These are phyloP conservation scores for Globisporangium radiosum DNA, from an alignment of 352 stramenopile species.

Conservation along the genomic window DNA sequence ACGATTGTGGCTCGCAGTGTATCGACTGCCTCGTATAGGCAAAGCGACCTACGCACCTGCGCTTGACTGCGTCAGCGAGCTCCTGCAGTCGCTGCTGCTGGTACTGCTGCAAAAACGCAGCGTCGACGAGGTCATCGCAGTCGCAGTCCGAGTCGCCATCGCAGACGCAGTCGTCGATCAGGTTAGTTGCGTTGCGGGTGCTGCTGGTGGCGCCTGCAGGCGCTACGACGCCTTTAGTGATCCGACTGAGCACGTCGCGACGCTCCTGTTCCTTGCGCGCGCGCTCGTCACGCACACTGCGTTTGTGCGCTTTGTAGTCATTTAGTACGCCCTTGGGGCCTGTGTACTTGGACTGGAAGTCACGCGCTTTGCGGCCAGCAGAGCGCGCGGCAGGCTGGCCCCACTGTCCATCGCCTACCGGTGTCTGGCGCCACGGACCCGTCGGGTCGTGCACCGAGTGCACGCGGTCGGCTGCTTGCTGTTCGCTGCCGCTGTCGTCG, in stretches of 20 bases:
- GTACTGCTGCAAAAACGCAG: conserved; percentile 56
- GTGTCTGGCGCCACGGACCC: conserved; percentile 58
- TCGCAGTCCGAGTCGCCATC: conserved; percentile 22
- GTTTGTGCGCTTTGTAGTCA: conserved; percentile 80
- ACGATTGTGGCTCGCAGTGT: not conserved
- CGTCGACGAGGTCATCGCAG: conserved; percentile 41
- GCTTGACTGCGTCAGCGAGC: conserved; percentile 36
- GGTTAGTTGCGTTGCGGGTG: conserved; percentile 1
- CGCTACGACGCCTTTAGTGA: conserved; percentile 42
- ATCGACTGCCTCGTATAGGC: too few relatives aligned
- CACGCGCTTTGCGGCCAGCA: conserved; percentile 22
- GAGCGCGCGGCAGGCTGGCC: conserved; percentile 26
- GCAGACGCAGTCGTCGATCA: conserved; percentile 9
- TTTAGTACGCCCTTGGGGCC: conserved; percentile 78
- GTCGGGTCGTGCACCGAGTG: conserved; percentile 64
- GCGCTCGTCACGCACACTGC: conserved; percentile 46
- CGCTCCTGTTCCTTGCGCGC: conserved; percentile 44
- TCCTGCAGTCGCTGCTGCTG: conserved; percentile 54
- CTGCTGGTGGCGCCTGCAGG: conserved; percentile 2
- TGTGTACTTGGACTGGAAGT: conserved; percentile 62
- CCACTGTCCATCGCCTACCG: conserved; percentile 36
- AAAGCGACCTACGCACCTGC: conserved; percentile 10
- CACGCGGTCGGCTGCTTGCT: conserved; percentile 52
- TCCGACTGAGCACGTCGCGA: conserved; percentile 40
- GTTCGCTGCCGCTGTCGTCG: conserved; percentile 37